These are phyloP conservation scores for Diddensiella caesifluorescens DNA, from an alignment of 805 yeast species.

Conservation along the genomic window DNA sequence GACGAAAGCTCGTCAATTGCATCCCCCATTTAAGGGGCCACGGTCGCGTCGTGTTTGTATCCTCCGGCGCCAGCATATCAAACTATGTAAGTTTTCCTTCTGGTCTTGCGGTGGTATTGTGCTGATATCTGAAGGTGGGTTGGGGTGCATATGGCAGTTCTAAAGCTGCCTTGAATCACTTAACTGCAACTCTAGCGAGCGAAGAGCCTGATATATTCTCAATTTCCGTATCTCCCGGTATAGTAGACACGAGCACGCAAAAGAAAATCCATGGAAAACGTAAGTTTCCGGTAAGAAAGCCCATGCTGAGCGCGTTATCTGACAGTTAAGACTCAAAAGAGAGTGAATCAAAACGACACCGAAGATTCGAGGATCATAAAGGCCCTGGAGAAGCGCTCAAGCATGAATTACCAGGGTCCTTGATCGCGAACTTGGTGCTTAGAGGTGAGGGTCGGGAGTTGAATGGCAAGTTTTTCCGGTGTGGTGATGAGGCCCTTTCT, in stretches of 20 bases:
- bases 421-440: slow-evolving; percentile 62
- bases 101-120: not conserved
- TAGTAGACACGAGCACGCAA: slow-evolving; percentile 91
- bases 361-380: slow-evolving; percentile 62
- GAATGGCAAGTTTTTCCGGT: slow-evolving; percentile 67
- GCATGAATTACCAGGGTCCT: slow-evolving; percentile 67
- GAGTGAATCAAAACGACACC: slow-evolving; percentile 58
- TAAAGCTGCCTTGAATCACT: slow-evolving; percentile 84
- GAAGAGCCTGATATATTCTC: slow-evolving; percentile 61
- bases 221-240: slow-evolving; percentile 88
- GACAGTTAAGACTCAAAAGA: slow-evolving; percentile 39
- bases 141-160: slow-evolving; percentile 94
- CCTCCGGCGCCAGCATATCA: slow-evolving; percentile 79
- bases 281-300: no score
- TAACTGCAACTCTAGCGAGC: slow-evolving; percentile 57
- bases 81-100: slow-evolving; percentile 36
- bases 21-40: slow-evolving; percentile 53
- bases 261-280: slow-evolving; percentile 60
- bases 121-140: slow-evolving; percentile 39
- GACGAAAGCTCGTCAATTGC: no score
- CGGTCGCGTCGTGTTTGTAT: slow-evolving; percentile 72
- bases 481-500: slow-evolving; percentile 27
- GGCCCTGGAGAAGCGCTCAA: slow-evolving; percentile 50
- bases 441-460: slow-evolving; percentile 51
- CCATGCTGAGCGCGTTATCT: no score